Base-by-base conservation (phyloP, 148 eudicot species). In the Amaranthus cruentus region DNA sequence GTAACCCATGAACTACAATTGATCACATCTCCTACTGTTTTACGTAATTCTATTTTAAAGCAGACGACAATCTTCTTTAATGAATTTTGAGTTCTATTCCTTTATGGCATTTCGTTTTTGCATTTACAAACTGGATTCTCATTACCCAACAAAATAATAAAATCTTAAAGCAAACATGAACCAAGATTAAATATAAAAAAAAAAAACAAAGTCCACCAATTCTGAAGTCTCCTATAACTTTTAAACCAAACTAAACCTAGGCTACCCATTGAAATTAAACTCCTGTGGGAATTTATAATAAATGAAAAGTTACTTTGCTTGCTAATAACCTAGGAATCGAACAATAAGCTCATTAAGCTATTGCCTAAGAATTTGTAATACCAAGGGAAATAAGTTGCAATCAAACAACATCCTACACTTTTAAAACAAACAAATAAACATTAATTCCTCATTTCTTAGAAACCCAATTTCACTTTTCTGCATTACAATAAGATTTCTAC, bases 401-500 rank as follows among this genome's bases (percentile, higher is more conserved):
- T 0, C 42, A 55, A 56, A 14, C 62, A 70, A 10, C 62, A 5
- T 55, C 49, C 57, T 2, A 15, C 53, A 38, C n/a, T 14, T 46
- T 28, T 8, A 15, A 51, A 44, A 68, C 50, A 55, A 1, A 48
- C 49, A 21, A 68, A 50, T 21, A 57, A 28, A 28, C 38, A 28
- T 2, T 28, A 28, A 28, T 28, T 28, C 38, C 38, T 28, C 38
- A 28, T 28, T 28, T 28, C 38, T 28, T 44, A 3, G 50, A 62
- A 62, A 6, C 59, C 55, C 21, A 74, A 15, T n/a, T 73, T 53
- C 5, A 65, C 5, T 54, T 13, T 9, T 0, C 6, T 47, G 6
- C 42, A 63, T 49, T 43, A 47, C 62, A 48, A 64, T 7, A 11
- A 62, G 68, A 61, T 61, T 46, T 65, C 60, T 54, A 55, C 55